Evolutionary conservation across 2,329 filamentous ascomycete genomes (phyloP), one percentile per base, ranked within the genome.

Genomic region (Pseudogymnoascus destructans): DNA sequence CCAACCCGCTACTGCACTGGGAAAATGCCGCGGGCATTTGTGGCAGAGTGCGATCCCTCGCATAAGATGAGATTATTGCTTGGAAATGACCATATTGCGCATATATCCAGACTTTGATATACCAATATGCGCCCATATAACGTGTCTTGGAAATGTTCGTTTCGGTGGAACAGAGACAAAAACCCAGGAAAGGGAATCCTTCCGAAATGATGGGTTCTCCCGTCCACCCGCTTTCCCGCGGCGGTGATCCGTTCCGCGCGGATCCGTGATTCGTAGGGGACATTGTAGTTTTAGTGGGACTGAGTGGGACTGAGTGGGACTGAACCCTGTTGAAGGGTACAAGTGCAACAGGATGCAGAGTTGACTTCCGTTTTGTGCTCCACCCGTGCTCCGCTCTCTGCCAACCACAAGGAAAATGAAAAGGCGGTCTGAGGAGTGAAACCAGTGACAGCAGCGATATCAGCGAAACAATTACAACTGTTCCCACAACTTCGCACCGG

Each of bases 231-330:
- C 46, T 52, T n/a, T 52, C 46, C 46, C 46, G 46, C n/a, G 46
- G 46, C n/a, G 46, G 9, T 30, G 46, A 52, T 52, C 46, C 46
- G 46, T 52, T 52, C 46, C 46, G 46, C 25, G 46, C 46, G 46
- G 46, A 52, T 52, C 46, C 46, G 46, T 52, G 46, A 52, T 52
- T 52, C 46, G 46, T 30, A 52, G n/a, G 46, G 46, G 46, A 52
- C n/a, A 52, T 11, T 17, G 46, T 30, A 49, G 23, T 30, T 52
- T 52, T 52, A 52, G 46, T 52, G 46, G 46, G 46, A 15, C 46
- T 30, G 23, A 27, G n/a, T n/a, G n/a, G n/a, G n/a, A n/a, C n/a
- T n/a, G n/a, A 52, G 46, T 52, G 46, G 46, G 46, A 15, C 46
- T 30, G 23, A 27, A 52, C 46, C 46, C 46, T 52, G 46, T 5